Evolutionary conservation across 1,284 basidiomycete species (phyloP), one percentile per base, ranked within the genome.

Genomic region (Cryptococcus jaspeensis): DNA sequence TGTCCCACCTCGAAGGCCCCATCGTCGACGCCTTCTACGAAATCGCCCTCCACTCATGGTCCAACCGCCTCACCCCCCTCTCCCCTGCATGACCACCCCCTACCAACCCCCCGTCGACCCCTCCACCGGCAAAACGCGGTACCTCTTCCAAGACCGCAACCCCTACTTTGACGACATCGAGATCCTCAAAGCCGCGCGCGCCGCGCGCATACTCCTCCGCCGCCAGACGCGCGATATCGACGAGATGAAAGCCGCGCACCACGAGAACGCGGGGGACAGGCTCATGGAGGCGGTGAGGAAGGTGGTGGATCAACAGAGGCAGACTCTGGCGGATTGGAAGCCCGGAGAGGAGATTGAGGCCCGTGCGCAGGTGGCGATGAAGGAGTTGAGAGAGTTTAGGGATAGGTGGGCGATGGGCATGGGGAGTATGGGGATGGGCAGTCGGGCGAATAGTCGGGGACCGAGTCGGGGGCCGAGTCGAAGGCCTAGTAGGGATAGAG

Each of bases 21-120:
- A 82, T 88, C 61, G 86, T 88, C 58, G 82, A 88, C 58, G 80
- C 84, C 5, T 81, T 90, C 62, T 89, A 89, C 74, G 88, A 90
- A 71, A 84, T 84, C 72, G 85, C 85, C 15, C 80, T 90, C 39
- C 80, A 87, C 60, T 83, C 82, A 32, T 88, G 86, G 86, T 81
- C 79, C 59, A 82, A 84, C 56, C 73, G 74, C 25, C 78, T 88
- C 58, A 69, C 80, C 15, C 87, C 87, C 79, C 83, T 3, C 72
- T 88, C 5, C 87, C 87, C 23, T 81, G 79, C 63, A 71, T 83
- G 41, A 55, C 60, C 23, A 63, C 60, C 3, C 80, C 80, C 0
- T 78, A 77, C 55, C 68, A 77, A 36, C 70, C 77, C 69, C 62
- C 79, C 74, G 43, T 53, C 54, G 43, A 74, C 54, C 70, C 72